Evolutionary conservation across 169 alveolate species (phyloP), one percentile per base, ranked within the genome.

Genomic region (Babesia bovis): DNA sequence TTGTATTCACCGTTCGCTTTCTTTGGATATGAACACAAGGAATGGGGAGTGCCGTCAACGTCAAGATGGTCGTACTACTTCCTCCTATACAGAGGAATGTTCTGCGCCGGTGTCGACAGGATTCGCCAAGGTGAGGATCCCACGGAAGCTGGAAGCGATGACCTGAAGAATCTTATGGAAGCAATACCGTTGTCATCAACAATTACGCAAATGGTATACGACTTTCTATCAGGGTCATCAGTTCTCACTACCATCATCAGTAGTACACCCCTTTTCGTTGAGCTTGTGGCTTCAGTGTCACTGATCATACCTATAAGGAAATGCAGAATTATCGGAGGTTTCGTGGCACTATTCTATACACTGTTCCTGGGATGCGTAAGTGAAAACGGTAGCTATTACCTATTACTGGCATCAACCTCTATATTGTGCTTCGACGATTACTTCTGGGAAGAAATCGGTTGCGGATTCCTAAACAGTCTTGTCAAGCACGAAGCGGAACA

Each of bases 401-500:
- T 81, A n/a, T 30, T 72, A 28, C 58, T 81, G 59, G 63, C 44
- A 19, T 35, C 75, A 9, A 40, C 56, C 7, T 30, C 82, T 9
- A 7, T 81, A 4, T 70, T 81, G 38, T 71, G 78, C 44, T 56
- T 81, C 41, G 88, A 81, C 50, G 88, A 81, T 26, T 66, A 44
- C 44, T 19, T 47, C 6, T 47, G 55, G 55, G 6, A 5, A 5
- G 7, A 26, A 17, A 47, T 47, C 7, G 55, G 55, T 17, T 47
- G 55, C 19, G 55, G 17, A 17, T 30, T 30, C 12, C 59, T 78
- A 30, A 17, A 36, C 10, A 13, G 6, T 12, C 45, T 49, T 2
- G 47, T 56, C 35, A 28, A 57, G 0, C 1, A 12, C 33, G 52
- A 36, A 23, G 56, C n/a, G 13, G 32, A 7, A 45, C 57, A 36